Base-by-base conservation (phyloP, 306 rosid genomes). In the Cucumis cinereus region DNA sequence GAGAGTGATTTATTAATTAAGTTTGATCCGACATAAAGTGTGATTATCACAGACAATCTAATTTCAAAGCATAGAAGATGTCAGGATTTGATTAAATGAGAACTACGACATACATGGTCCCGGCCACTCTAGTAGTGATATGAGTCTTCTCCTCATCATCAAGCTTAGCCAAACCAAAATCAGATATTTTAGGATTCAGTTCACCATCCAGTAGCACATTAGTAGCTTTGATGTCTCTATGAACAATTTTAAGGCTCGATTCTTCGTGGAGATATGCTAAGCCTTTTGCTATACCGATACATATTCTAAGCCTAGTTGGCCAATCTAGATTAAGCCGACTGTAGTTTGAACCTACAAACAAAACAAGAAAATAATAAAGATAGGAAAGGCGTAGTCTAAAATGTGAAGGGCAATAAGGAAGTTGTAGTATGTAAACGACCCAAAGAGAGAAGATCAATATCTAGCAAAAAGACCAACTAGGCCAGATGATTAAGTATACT, bases 271-370 rank as follows among this genome's bases (percentile, higher is more conserved):
- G 96, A 82, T 88, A 92, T 68, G 90, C 88, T 54, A 92, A 82
- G 38, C 93, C 97, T 84, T 78, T 92, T n/a, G 96, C 93, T 74
- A 92, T 81, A 61, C 97, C 96, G 7, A 88, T 74, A 72, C 96
- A 90, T 62, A 92, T 90, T 78, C 81, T 84, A 55, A 61, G 79
- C 80, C 96, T 88, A 63, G 85, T 81, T 22, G 88, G 64, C 97
- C 97, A 90, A 55, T 85, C 87, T 78, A 88, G 23, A 35, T 69
- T 75, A 41, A 87, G 74, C 77, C 15, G 82, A 36, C 52, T 64
- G 20, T 33, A 15, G 61, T 71, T 77, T 7, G 76, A 78, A 70
- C 87, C 91, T 91, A 73, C n/a, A 77, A 33, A 50, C 10, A 71
- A 20, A 73, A 56, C 10, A 73, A 14, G 7, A 74, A 14, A 26